Base-by-base conservation (phyloP, 768 basidiomycete genomes). In the Erythrobasidium yunnanense region DNA sequence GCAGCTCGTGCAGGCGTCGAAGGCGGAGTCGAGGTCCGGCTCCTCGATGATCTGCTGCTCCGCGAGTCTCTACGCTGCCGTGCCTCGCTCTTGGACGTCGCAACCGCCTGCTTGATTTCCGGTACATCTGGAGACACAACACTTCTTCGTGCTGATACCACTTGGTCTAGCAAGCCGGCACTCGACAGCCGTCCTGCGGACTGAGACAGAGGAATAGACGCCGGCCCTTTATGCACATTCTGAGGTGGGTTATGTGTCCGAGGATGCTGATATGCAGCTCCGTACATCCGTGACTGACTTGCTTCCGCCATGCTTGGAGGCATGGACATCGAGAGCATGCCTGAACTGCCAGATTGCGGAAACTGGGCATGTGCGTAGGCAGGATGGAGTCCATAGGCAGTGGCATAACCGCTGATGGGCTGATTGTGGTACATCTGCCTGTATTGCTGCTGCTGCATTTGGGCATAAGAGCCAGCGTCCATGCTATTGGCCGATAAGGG, bases 361-460 rank as follows among this genome's bases (percentile, higher is more conserved):
- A 45, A 22, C 22, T 52, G 50, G 20, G 20, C 20, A 45, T 45
- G 15, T 20, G 42, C 15, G 22, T 52, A 52, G 11, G 8, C 11
- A 52, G 8, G 22, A 23, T 52, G 8, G 29, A 15, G 8, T 11
- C 22, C n/a, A n/a, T n/a, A n/a, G n/a, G n/a, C n/a, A n/a, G n/a
- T n/a, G n/a, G n/a, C n/a, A n/a, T n/a, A n/a, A n/a, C n/a, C n/a
- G n/a, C n/a, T n/a, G n/a, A n/a, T n/a, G n/a, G n/a, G 11, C 33
- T 55, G 54, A 55, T 22, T 33, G 34, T 32, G 15, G 18, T 32
- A 22, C 23, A n/a, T 11, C 20, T 52, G 51, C 17, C 8, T 23
- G 30, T 30, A 34, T 30, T 47, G 56, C 45, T 55, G 54, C 29
- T 58, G 56, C 25, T 58, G 56, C n/a, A 5, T 25, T 47, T 58